Evolutionary conservation across 495 filamentous ascomycete genomes (phyloP).

Genomic region (Massariosphaeria phaeospora): DNA sequence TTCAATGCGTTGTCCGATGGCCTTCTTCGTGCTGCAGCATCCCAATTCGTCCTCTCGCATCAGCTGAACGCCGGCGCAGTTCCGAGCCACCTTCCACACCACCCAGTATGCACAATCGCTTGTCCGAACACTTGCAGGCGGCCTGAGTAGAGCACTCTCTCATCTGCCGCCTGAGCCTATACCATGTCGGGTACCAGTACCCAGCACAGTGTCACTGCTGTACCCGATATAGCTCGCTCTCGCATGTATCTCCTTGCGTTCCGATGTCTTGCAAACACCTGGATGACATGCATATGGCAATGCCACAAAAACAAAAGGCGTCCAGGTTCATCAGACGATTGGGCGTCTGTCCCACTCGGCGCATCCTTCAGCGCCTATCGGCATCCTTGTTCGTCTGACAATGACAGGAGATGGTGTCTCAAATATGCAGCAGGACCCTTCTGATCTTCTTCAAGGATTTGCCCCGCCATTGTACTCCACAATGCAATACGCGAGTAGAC

Average conservation of each 20-base stretch:
- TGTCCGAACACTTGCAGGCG: no score
- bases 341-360: no score
- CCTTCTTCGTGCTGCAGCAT: not conserved
- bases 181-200: no score
- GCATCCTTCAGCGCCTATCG: no score
- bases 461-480: not conserved
- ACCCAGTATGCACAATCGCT: not conserved
- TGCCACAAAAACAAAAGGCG: no score
- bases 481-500: not conserved
- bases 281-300: conserved; percentile 25
- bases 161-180: no score
- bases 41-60: not conserved
- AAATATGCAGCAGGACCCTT: not conserved
- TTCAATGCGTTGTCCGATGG: conserved; percentile 2
- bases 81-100: not conserved
- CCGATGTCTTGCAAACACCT: conserved; percentile 19
- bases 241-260: conserved; percentile 19
- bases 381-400: not conserved
- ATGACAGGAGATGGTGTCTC: not conserved
- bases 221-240: conserved; percentile 11
- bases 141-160: no score
- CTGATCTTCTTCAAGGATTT: not conserved
- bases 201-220: conserved; percentile 1
- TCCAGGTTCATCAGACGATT: no score
- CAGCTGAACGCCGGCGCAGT: conserved; percentile 6